A percentile compares a stretch with the other conserved stretches of the same genome.
These are phyloP conservation scores for Pulveroboletus sp. DNA, from an alignment of 768 basidiomycete species.

Conservation along the genomic window DNA sequence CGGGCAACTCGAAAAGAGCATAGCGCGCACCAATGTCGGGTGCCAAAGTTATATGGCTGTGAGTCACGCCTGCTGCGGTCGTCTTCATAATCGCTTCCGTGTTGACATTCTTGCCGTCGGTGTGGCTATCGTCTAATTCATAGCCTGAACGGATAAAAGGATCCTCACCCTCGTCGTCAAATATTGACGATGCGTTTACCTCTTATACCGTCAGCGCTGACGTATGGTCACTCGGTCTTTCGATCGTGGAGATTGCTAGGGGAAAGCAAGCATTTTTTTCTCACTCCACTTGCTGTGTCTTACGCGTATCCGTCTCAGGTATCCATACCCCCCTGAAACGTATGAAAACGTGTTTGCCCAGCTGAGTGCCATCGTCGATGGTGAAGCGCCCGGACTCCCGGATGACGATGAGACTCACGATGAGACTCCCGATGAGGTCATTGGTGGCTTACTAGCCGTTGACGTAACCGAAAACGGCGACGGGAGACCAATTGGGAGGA, in stretches of 20 bases:
- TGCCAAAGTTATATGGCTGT: conserved; percentile 99
- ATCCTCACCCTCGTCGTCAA: conserved; percentile 53
- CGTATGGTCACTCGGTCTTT: conserved; percentile 95
- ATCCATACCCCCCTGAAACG: conserved; percentile 97
- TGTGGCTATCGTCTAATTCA: not conserved
- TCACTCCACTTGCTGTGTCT: not conserved
- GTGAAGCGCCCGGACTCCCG: conserved; percentile 86
- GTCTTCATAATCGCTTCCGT: not conserved
- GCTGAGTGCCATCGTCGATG: conserved; percentile 93
- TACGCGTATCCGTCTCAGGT: conserved; percentile 33
- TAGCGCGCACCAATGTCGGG: conserved; percentile 98
- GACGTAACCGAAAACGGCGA: conserved; percentile 15
- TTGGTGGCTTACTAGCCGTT: conserved; percentile 3
- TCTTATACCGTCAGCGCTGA: conserved; percentile 96
- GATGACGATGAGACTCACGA: conserved; percentile 44
- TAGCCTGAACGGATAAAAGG: conserved; percentile 97
- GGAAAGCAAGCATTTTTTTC: conserved; percentile 42
- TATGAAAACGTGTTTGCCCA: conserved; percentile 98
- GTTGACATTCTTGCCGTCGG: conserved; percentile 4
- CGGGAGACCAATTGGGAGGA: conserved; percentile 13
- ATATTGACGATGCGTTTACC: conserved; percentile 30
- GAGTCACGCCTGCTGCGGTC: conserved; percentile 30
- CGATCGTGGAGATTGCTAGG: conserved; percentile 89
- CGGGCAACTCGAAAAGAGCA: conserved; percentile 91
- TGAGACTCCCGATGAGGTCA: conserved; percentile 11